Evolutionary conservation across 495 filamentous ascomycete genomes (phyloP), one percentile per base, ranked within the genome.

Genomic region (Rusavskia elegans): DNA sequence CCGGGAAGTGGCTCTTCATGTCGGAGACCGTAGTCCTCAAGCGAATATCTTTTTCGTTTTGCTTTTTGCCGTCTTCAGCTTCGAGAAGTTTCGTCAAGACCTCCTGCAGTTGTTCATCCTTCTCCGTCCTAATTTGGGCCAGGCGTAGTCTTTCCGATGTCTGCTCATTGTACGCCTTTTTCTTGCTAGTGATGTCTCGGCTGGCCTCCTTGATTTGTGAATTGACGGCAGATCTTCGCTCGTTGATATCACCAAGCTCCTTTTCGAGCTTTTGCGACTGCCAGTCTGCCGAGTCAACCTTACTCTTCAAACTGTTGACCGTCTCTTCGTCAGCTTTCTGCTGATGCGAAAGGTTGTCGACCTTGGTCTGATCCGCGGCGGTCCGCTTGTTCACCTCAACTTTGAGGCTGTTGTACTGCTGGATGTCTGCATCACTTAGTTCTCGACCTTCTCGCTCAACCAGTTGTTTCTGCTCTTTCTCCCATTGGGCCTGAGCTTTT

Each of bases 401-500:
- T 55, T 81, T 82, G 36, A 97, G 79, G 37, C 78, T 78, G 56
- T 85, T 87, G 68, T 96, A 96, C 64, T 95, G 86, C 59, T 90
- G 87, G 48, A 88, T 73, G 64, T 99, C 92, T 10, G 76, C 75
- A 55, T 90, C 85, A 60, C 81, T 90, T 41, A 97, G 69, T 57
- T 89, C 85, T 51, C 81, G 83, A 49, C 92, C 92, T 59, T 88
- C 79, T 58, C 89, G 84, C 70, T 84, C 89, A 52, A 87, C 75
- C 7, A 78, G 75, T 60, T 89, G 85, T 51, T 80, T 75, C 78
- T 86, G 92, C 55, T 96, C 84, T 11, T 77, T 76, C 64, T 95
- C 89, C 75, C 92, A 97, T 55, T 85, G 82, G 46, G 82, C 76
- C 63, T 93, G 87, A 0, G 89, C 89, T 62, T 93, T 97, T 65